Percentiles rank a stretch among this genome's conserved stretches.
Evolutionary conservation across 352 stramenopile species (phyloP).

Genomic region (Phytopythium montanum): DNA sequence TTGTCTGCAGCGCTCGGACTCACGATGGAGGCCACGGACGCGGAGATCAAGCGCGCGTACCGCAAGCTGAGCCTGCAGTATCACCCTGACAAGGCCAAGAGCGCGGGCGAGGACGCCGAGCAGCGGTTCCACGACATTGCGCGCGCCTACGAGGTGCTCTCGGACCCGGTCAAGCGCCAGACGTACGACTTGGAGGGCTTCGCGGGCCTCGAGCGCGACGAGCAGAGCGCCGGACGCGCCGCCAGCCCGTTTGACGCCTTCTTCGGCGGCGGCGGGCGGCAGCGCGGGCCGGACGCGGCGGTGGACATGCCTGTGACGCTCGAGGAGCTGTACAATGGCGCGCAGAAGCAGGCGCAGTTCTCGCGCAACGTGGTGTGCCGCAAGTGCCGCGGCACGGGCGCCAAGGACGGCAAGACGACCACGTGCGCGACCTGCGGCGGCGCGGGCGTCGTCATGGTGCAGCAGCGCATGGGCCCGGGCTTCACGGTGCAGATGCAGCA

Average conservation of each 20-base stretch:
- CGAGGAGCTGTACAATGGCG: slow-evolving; percentile 85
- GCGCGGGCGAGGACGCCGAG: slow-evolving; percentile 72
- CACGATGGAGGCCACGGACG: slow-evolving; percentile 78
- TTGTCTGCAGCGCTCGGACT: slow-evolving; percentile 51
- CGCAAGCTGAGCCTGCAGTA: slow-evolving; percentile 95
- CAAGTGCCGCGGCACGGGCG: slow-evolving; percentile 78
- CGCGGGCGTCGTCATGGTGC: slow-evolving; percentile 67
- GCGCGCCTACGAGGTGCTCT: slow-evolving; percentile 90
- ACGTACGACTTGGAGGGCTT: slow-evolving; percentile 93
- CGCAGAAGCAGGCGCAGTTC: slow-evolving; percentile 68
- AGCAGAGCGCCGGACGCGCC: slow-evolving; percentile 42
- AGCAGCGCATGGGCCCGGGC: slow-evolving; percentile 78
- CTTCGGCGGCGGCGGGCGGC: slow-evolving; percentile 72
- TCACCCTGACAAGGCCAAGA: slow-evolving; percentile 85
- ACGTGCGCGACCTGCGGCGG: slow-evolving; percentile 73
- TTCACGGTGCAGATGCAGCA: slow-evolving; percentile 91
- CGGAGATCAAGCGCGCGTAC: slow-evolving; percentile 95
- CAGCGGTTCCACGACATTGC: slow-evolving; percentile 90
- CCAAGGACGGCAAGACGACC: slow-evolving; percentile 80
- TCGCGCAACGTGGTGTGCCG: slow-evolving; percentile 77
- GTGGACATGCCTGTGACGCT: slow-evolving; percentile 79
- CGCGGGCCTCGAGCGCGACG: slow-evolving; percentile 77
- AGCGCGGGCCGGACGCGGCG: slow-evolving; percentile 64
- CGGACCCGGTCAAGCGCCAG: slow-evolving; percentile 85
- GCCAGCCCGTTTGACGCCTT: slow-evolving; percentile 77